A percentile compares a stretch with the other conserved stretches of the same genome.
Evolutionary conservation across 2,329 filamentous ascomycete species (phyloP).

Genomic region (Rugonectria rugulosa): DNA sequence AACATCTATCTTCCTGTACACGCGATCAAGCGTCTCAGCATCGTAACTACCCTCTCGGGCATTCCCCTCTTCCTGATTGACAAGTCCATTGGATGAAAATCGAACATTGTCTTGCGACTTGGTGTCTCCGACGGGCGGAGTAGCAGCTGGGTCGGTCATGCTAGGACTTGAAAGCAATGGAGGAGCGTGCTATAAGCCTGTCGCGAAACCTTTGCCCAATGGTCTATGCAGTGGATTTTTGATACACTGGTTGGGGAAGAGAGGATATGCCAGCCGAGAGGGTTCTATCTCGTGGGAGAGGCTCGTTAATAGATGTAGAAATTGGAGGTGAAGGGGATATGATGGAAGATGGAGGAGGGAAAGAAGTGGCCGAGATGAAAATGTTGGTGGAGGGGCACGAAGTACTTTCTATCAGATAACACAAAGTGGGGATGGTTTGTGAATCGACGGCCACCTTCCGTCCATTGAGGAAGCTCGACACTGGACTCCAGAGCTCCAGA

Average conservation of each 20-base stretch:
- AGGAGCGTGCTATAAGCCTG: conserved; percentile 57
- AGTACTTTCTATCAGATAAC: conserved; percentile 10
- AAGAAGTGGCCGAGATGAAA: neutral
- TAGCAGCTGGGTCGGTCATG: conserved; percentile 51
- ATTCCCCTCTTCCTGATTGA: conserved; percentile 42
- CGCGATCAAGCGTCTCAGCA: conserved; percentile 59
- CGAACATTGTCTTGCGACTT: conserved; percentile 37
- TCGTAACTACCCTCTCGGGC: conserved; percentile 53
- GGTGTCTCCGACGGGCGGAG: conserved; percentile 43
- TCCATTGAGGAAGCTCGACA: neutral
- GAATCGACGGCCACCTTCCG: conserved; percentile 1
- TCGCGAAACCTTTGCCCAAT: conserved; percentile 15
- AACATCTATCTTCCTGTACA: conserved; percentile 65
- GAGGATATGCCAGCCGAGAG: conserved; percentile 17
- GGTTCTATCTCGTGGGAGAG: neutral
- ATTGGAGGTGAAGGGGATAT: neutral
- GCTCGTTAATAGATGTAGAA: neutral
- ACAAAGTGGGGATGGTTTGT: conserved; percentile 1
- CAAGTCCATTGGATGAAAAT: conserved; percentile 31
- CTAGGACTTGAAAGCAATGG: conserved; percentile 60
- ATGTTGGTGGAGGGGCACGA: conserved; percentile 8
- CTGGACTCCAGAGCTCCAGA: neutral
- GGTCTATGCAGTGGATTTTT: neutral
- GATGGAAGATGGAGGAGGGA: neutral
- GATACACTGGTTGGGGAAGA: conserved; percentile 5